Evolutionary conservation across 2,329 filamentous ascomycete species (phyloP).

Genomic region (Leptodontidium sp.): DNA sequence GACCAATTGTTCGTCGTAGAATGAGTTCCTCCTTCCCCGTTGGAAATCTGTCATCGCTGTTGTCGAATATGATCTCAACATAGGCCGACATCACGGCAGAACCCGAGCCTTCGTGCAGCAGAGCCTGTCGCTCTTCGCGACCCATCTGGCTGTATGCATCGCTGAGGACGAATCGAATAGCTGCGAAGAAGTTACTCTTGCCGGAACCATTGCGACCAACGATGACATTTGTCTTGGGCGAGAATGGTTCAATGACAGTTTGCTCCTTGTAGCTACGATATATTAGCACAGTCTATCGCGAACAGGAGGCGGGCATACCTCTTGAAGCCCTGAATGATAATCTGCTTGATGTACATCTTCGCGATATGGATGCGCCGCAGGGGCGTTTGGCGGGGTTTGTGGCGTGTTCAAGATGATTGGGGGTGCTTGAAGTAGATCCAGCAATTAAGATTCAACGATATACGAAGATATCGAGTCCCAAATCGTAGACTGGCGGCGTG

Average conservation of each 20-base stretch:
- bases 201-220: constrained; percentile 99
- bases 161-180: constrained; percentile 96
- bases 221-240: constrained; percentile 96
- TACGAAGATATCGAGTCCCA: background rate
- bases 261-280: constrained; percentile 93
- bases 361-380: constrained; percentile 34
- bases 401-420: background rate
- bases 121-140: constrained; percentile 91
- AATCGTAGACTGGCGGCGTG: background rate
- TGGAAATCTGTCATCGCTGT: constrained; percentile 93
- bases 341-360: constrained; percentile 98
- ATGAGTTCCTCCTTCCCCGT: constrained; percentile 92
- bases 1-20: constrained; percentile 90
- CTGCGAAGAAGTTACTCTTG: constrained; percentile 99
- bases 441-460: background rate
- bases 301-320: constrained; percentile 64
- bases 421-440: background rate
- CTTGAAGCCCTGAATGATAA: constrained; percentile 99
- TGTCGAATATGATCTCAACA: constrained; percentile 99
- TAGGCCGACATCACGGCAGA: constrained; percentile 99
- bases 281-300: constrained; percentile 27
- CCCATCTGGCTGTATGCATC: constrained; percentile 97
- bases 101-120: constrained; percentile 97
- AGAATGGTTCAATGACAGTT: constrained; percentile 98
- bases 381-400: constrained; percentile 21